Evolutionary conservation across 345 rosid species (phyloP).

Genomic region (Eucalyptus shirleyi): DNA sequence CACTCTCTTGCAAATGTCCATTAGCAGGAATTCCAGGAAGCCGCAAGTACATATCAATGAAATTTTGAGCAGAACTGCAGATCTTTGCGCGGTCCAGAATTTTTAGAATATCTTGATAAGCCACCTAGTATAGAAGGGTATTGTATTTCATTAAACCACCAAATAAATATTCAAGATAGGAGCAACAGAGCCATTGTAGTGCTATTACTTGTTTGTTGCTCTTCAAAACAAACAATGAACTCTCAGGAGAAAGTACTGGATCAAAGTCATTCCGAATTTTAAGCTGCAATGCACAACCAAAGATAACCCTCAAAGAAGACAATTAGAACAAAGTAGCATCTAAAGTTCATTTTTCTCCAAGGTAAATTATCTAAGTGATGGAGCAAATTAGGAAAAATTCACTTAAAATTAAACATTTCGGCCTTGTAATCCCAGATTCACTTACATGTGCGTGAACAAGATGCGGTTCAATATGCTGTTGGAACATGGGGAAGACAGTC

Average conservation of each 20-base stretch:
- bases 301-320: background rate
- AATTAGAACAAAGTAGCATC: background rate
- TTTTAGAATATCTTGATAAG: conserved; percentile 75
- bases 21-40: conserved; percentile 81
- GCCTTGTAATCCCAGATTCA: background rate
- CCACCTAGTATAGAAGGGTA: conserved; percentile 39
- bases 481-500: conserved; percentile 98
- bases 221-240: conserved; percentile 94
- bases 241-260: conserved; percentile 99
- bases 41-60: conserved; percentile 78
- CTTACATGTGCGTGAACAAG: conserved; percentile 99
- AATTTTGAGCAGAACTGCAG: conserved; percentile 92
- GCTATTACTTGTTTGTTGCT: conserved; percentile 78
- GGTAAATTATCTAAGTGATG: background rate
- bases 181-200: background rate
- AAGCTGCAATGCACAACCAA: conserved; percentile 35
- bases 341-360: background rate
- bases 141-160: background rate
- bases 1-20: conserved; percentile 83
- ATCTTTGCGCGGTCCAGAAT: conserved; percentile 72
- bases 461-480: conserved; percentile 96
- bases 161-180: background rate
- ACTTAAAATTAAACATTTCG: background rate
- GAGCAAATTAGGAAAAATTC: background rate
- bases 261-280: conserved; percentile 99